A percentile compares a stretch with the other conserved stretches of the same genome.
Conservation (phyloP, 2,329 filamentous ascomycete genomes). For the Cytospora leucostoma region DNA sequence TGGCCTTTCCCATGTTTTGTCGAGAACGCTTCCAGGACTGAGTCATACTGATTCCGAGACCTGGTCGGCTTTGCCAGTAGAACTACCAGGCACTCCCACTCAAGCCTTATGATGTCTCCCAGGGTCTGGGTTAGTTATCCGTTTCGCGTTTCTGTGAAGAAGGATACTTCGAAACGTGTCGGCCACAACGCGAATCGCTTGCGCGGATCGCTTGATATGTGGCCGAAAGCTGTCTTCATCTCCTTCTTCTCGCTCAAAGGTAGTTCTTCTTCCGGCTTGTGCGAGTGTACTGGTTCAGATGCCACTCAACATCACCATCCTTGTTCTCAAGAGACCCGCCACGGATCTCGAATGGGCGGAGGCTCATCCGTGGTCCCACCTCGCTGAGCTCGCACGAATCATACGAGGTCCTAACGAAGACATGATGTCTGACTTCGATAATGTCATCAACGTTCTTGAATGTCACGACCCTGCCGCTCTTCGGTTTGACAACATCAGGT, state of each 20-base stretch:
- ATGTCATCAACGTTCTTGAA: slow-evolving; percentile 94
- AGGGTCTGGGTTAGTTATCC: background rate
- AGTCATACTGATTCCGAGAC: background rate
- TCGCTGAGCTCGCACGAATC: slow-evolving; percentile 87
- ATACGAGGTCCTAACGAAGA: slow-evolving; percentile 91
- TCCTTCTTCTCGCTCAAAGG: slow-evolving; percentile 54
- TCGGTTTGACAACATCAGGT: slow-evolving; percentile 66
- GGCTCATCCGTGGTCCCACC: slow-evolving; percentile 94
- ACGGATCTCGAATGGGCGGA: slow-evolving; percentile 91
- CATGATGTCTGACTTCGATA: slow-evolving; percentile 85
- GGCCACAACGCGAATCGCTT: background rate
- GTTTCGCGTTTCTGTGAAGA: background rate
- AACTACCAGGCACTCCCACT: background rate
- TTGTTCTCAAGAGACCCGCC: slow-evolving; percentile 91
- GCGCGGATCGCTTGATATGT: background rate
- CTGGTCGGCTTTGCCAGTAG: background rate
- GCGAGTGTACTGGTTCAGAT: slow-evolving; percentile 90
- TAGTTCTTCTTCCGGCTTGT: slow-evolving; percentile 96
- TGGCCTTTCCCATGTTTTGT: background rate
- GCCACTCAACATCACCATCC: slow-evolving; percentile 95
- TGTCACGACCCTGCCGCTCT: slow-evolving; percentile 88
- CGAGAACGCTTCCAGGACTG: background rate
- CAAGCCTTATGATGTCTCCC: background rate
- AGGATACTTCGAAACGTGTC: background rate
- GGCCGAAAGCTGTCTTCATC: background rate